These are phyloP conservation scores for Penicillium sp. DNA, from an alignment of 2,329 filamentous ascomycete genomes.

Conservation along the genomic window DNA sequence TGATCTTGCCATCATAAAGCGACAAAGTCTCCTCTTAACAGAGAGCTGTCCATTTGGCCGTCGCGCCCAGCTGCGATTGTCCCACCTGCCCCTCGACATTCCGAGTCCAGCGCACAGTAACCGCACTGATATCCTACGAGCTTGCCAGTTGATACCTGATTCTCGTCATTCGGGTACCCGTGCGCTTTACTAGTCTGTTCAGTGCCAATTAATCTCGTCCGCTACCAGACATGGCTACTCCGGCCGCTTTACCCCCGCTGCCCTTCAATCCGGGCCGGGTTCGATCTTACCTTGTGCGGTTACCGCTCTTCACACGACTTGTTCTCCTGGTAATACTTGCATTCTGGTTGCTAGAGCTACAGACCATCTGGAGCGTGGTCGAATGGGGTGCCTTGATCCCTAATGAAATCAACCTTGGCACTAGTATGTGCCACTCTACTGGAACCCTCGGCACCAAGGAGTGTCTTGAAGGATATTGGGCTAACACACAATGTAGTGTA, in stretches of 20 bases:
- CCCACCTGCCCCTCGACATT: slow-evolving; percentile 6
- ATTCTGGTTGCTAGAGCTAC: slow-evolving; percentile 71
- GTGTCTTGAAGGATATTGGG: not conserved
- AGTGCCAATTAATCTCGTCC: not conserved
- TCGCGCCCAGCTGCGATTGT: slow-evolving; percentile 2
- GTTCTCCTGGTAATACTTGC: slow-evolving; percentile 68
- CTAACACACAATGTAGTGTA: slow-evolving; percentile 65
- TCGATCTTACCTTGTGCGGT: slow-evolving; percentile 77
- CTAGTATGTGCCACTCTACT: slow-evolving; percentile 60
- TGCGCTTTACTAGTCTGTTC: not conserved
- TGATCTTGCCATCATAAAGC: not conserved
- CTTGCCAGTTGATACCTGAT: not conserved
- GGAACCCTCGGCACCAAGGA: not conserved
- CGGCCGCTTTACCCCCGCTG: slow-evolving; percentile 54
- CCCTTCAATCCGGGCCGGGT: slow-evolving; percentile 73
- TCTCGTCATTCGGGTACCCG: not conserved
- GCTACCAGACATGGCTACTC: slow-evolving; percentile 47
- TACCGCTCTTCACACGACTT: slow-evolving; percentile 84
- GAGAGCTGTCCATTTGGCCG: not conserved
- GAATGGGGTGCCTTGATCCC: slow-evolving; percentile 81
- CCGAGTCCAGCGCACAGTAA: not conserved
- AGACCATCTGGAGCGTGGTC: slow-evolving; percentile 70
- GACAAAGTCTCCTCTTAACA: too few relatives aligned
- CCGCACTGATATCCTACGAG: not conserved
- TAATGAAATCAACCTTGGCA: slow-evolving; percentile 69